Conservation (phyloP, 345 rosid species). For the Carallia brachiata region DNA sequence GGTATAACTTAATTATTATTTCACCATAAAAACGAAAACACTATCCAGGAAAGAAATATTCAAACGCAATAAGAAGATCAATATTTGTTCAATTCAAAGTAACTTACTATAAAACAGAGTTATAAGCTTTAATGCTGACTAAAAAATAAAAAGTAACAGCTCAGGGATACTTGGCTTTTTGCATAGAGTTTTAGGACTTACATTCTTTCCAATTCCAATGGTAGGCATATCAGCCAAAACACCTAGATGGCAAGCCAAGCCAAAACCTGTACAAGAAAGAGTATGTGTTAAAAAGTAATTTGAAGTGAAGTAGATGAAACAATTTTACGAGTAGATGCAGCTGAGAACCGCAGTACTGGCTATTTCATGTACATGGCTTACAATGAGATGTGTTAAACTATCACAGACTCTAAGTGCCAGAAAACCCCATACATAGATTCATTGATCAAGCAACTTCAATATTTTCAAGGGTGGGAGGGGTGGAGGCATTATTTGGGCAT, state of each 20-base stretch:
- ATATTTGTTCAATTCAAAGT: not conserved
- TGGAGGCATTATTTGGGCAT: no score
- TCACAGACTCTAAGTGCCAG: no score
- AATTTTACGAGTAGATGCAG: no score
- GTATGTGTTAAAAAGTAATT: not conserved
- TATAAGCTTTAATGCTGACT: not conserved
- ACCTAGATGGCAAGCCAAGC: conserved; percentile 86
- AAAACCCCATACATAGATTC: no score
- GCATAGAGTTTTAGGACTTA: conserved; percentile 22
- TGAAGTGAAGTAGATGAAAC: not conserved
- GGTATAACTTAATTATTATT: conserved; percentile 12
- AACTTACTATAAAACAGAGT: not conserved
- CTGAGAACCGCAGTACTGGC: not conserved
- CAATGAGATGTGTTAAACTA: no score
- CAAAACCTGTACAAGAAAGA: conserved; percentile 58
- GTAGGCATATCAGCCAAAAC: conserved; percentile 77
- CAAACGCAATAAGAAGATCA: not conserved
- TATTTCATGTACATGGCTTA: no score
- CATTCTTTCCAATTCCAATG: conserved; percentile 83
- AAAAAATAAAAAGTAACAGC: not conserved
- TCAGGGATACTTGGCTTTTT: not conserved
- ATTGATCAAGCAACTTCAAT: no score
- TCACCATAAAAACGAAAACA: not conserved
- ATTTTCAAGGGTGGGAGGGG: no score
- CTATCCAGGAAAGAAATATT: not conserved